These are phyloP conservation scores for Psilocybe azurescens DNA, from an alignment of 768 basidiomycete species.

Conservation along the genomic window DNA sequence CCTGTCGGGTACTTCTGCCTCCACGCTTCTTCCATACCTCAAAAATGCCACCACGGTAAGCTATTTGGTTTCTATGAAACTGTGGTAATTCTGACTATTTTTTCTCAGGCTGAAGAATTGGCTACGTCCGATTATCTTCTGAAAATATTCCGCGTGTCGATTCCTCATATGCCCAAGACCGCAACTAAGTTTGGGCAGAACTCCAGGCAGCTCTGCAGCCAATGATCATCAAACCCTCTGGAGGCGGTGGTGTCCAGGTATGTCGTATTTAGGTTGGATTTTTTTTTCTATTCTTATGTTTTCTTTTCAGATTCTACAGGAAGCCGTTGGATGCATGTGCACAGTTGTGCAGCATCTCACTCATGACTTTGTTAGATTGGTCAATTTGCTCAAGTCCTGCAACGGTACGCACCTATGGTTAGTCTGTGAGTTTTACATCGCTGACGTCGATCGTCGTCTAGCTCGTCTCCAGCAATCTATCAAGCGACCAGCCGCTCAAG, in stretches of 20 bases:
- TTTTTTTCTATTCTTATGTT: neutral
- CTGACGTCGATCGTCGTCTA: constrained; percentile 25
- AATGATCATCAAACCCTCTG: constrained; percentile 89
- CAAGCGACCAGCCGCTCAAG: constrained; percentile 43
- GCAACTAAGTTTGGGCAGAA: constrained; percentile 88
- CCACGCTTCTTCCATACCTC: constrained; percentile 87
- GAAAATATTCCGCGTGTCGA: constrained; percentile 83
- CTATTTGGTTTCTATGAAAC: neutral
- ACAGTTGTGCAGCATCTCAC: constrained; percentile 84
- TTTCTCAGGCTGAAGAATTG: constrained; percentile 78
- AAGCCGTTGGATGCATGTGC: constrained; percentile 92
- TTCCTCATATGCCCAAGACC: constrained; percentile 90
- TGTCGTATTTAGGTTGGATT: constrained; percentile 22
- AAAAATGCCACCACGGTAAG: constrained; percentile 81
- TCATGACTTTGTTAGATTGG: constrained; percentile 79
- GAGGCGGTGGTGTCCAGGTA: constrained; percentile 69
- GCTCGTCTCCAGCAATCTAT: constrained; percentile 69
- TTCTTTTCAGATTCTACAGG: constrained; percentile 74
- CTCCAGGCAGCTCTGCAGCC: constrained; percentile 83
- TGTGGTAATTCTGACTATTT: neutral
- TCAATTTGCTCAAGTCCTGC: constrained; percentile 85
- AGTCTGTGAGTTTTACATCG: neutral
- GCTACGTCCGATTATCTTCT: constrained; percentile 85
- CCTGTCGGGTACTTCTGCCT: constrained; percentile 83
- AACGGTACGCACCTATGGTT: constrained; percentile 56